Evolutionary conservation across 108 stramenopile genomes (phyloP), one percentile per base, ranked within the genome.

Genomic region (Cyclotella baltica): DNA sequence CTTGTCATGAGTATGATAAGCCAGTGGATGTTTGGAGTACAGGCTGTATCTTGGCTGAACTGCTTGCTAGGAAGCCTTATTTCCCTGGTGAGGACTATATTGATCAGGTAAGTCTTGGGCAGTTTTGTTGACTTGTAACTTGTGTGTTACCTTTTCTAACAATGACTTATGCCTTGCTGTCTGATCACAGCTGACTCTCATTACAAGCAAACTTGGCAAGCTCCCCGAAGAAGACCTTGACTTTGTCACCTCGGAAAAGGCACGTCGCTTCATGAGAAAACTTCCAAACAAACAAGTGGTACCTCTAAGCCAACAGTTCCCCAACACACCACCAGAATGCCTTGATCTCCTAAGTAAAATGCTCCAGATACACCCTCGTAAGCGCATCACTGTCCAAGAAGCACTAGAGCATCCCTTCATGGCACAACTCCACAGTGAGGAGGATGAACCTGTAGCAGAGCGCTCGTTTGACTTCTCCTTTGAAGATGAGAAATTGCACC

Each of bases 31-130:
- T 98, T 40, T 97, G 97, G 97, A 91, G 88, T 78, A 98, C 98
- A 9, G 99, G 99, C 6, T 99, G 99, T 76, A 98, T 99, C 66
- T 98, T 99, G 73, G 99, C 97, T 37, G 99, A 99, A 79, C 92
- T 99, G 29, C 86, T 99, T 30, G 87, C 85, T 0, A 75, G 98
- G 25, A 97, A 98, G 80, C 98, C 99, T 35, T 93, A 95, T 64
- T 98, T 99, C 80, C 97, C 98, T 4, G 99, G 99, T n/a, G 55
- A 56, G 55, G 55, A 56, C 25, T 99, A 99, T 85, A 98, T 99
- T 74, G 96, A 99, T 88, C 99, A 99, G 96, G 94, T 95, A 93
- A 86, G 81, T 80, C 52, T 70, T 67, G 10, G 47, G n/a, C 25
- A 23, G 20, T 2, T 56, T 27, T 25, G 23, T 27, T 5, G 3